phyloP scores from a whole-genome alignment of 2,329 filamentous ascomycete genomes.

The Calycina herbarum region DNA sequence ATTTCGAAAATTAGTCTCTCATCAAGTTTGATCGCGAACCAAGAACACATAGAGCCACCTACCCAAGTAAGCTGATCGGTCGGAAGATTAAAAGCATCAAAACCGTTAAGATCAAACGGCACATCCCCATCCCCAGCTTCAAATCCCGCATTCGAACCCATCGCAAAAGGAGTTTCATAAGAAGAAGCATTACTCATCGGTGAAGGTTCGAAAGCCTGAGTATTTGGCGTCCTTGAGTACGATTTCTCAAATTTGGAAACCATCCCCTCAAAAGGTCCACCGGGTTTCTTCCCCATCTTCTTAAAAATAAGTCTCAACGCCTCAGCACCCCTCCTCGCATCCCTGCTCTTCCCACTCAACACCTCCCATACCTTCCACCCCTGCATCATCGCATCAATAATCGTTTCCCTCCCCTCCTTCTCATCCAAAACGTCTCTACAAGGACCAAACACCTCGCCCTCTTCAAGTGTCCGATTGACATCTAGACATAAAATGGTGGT shows the following conservation, averaged over 20 bases:
- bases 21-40: neutral
- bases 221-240: neutral
- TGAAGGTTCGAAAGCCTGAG: neutral
- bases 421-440: conserved; percentile 3
- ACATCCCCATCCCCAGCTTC: neutral
- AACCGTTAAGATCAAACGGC: neutral
- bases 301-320: conserved; percentile 16
- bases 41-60: neutral
- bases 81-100: neutral
- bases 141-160: neutral
- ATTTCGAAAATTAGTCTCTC: neutral
- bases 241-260: neutral
- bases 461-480: conserved; percentile 3
- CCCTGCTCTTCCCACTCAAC: conserved; percentile 13
- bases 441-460: neutral
- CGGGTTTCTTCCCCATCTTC: conserved; percentile 7
- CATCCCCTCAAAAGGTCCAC: neutral
- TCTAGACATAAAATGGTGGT: conserved; percentile 54
- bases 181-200: neutral
- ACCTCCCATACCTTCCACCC: conserved; percentile 14
- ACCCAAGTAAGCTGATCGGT: neutral
- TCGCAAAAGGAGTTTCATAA: neutral
- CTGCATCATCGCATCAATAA: conserved; percentile 9
- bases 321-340: conserved; percentile 18
- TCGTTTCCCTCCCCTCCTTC: conserved; percentile 3